Conservation (phyloP, 192 early-diverging fungal genomes). For the Kickxella alabastrina region DNA sequence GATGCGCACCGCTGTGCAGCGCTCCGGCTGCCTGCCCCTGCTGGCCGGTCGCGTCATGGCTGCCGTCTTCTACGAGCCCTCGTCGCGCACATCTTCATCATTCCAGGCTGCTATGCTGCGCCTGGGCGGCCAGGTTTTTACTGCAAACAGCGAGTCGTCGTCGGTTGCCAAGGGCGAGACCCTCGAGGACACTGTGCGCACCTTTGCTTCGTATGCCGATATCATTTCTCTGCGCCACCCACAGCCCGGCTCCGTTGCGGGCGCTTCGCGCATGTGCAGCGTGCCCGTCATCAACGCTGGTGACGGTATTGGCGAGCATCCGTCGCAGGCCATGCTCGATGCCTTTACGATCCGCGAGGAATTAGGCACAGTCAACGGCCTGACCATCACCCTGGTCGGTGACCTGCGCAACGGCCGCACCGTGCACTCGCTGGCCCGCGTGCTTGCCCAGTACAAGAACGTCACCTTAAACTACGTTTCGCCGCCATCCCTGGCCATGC, state of each 20-base stretch:
- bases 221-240: conserved; percentile 92
- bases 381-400: conserved; percentile 93
- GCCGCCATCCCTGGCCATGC: conserved; percentile 79
- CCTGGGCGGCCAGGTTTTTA: conserved; percentile 86
- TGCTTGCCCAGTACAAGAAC: conserved; percentile 81
- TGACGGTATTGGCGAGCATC: conserved; percentile 97
- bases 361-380: conserved; percentile 91
- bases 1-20: conserved; percentile 92
- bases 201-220: conserved; percentile 89
- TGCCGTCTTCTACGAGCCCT: conserved; percentile 96
- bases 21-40: conserved; percentile 78
- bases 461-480: conserved; percentile 93
- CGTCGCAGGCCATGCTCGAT: conserved; percentile 96
- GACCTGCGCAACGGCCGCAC: conserved; percentile 98
- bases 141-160: conserved; percentile 75
- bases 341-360: conserved; percentile 93
- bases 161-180: conserved; percentile 96
- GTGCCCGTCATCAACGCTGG: conserved; percentile 96
- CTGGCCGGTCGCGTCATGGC: conserved; percentile 88
- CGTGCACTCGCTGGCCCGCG: conserved; percentile 89
- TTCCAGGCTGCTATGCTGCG: conserved; percentile 94
- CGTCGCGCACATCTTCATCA: conserved; percentile 88
- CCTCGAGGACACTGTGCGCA: conserved; percentile 90
- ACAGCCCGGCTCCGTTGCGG: conserved; percentile 74
- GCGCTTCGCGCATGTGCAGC: conserved; percentile 82